Conservation (phyloP, 495 filamentous ascomycete genomes). For the Penicillium samsonianum region DNA sequence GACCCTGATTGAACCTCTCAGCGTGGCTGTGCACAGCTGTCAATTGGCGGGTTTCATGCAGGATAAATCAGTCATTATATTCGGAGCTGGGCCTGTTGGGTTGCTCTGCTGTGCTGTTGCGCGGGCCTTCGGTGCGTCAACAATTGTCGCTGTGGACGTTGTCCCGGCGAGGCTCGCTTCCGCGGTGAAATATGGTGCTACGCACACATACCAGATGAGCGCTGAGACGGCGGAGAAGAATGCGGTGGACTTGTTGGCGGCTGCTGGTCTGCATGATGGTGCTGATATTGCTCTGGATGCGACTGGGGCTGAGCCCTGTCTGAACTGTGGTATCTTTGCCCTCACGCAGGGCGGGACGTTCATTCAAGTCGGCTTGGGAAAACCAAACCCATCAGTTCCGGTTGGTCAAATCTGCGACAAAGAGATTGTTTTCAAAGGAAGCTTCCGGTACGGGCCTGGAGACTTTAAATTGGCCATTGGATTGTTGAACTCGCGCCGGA, state of each 20-base stretch:
- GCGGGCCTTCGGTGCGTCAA: slow-evolving; percentile 68
- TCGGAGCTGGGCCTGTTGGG: slow-evolving; percentile 80
- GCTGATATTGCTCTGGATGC: slow-evolving; percentile 79
- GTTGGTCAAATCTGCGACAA: slow-evolving; percentile 79
- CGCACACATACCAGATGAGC: slow-evolving; percentile 56
- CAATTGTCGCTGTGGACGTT: slow-evolving; percentile 74
- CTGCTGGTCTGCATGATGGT: slow-evolving; percentile 45
- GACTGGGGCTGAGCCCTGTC: slow-evolving; percentile 70
- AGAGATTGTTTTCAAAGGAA: slow-evolving; percentile 76
- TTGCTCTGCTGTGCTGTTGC: slow-evolving; percentile 76
- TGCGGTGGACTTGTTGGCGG: slow-evolving; percentile 55
- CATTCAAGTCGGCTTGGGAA: slow-evolving; percentile 82
- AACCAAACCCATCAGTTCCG: slow-evolving; percentile 72
- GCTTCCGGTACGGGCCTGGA: slow-evolving; percentile 77
- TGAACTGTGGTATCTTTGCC: slow-evolving; percentile 69
- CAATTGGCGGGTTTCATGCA: slow-evolving; percentile 65
- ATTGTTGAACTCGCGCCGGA: slow-evolving; percentile 60
- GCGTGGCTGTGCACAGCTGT: slow-evolving; percentile 76
- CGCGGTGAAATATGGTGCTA: slow-evolving; percentile 64
- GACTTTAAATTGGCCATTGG: slow-evolving; percentile 77
- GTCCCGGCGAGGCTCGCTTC: slow-evolving; percentile 66
- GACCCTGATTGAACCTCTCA: slow-evolving; percentile 75
- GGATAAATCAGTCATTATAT: slow-evolving; percentile 72
- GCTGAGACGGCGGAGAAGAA: slow-evolving; percentile 53
- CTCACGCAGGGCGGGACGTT: slow-evolving; percentile 73